These are phyloP conservation scores for Globisporangium abappressorium DNA, from an alignment of 352 stramenopile species.

Conservation along the genomic window DNA sequence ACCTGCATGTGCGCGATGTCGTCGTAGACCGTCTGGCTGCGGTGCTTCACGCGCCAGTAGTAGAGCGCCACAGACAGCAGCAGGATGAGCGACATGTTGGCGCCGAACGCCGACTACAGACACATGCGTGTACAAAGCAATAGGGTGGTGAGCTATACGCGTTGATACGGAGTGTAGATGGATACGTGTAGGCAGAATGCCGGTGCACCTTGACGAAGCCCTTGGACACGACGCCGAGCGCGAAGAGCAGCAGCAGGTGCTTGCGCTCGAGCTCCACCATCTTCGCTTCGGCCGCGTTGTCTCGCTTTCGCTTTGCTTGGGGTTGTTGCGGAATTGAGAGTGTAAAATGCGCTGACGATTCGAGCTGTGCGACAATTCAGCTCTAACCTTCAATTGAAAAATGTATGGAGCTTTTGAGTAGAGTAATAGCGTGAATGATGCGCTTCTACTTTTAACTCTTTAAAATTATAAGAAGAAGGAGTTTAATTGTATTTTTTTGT, in stretches of 20 bases:
- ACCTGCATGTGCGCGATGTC: conserved; percentile 61
- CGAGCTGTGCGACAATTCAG: not conserved
- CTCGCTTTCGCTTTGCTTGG: conserved; percentile 13
- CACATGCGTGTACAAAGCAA: not conserved
- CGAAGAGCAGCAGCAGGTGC: conserved; percentile 72
- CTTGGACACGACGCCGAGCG: conserved; percentile 58
- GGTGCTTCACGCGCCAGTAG: conserved; percentile 59
- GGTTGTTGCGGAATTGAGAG: conserved; percentile 3
- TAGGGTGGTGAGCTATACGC: too few relatives aligned
- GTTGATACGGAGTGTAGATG: too few relatives aligned
- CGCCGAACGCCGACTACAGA: conserved; percentile 48
- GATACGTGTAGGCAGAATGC: too few relatives aligned
- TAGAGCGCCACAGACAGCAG: conserved; percentile 60
- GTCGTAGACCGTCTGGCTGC: conserved; percentile 62
- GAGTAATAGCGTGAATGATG: too few relatives aligned
- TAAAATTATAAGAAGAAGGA: too few relatives aligned
- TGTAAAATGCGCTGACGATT: not conserved
- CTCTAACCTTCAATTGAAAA: too few relatives aligned
- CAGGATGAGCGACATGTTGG: conserved; percentile 62
- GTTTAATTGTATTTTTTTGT: too few relatives aligned
- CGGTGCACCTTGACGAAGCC: conserved; percentile 57
- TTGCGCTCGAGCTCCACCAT: conserved; percentile 45
- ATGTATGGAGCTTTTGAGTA: too few relatives aligned
- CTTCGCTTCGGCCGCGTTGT: not conserved
- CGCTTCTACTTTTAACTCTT: too few relatives aligned